Evolutionary conservation across 2,329 filamentous ascomycete species (phyloP).

Genomic region (Calonectria multiphialidica): DNA sequence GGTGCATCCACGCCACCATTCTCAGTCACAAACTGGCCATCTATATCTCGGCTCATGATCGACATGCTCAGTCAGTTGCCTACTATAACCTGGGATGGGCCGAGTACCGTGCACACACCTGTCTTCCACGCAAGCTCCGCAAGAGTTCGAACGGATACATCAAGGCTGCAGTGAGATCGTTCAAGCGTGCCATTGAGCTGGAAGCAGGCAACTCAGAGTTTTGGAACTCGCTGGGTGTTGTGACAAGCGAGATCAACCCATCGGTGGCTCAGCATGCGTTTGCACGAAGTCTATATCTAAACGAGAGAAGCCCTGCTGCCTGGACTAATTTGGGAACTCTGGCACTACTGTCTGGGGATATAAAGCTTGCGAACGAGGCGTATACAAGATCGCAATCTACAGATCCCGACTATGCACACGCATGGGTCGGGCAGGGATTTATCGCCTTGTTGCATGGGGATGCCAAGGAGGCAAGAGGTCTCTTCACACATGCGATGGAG

Average conservation of each 20-base stretch:
- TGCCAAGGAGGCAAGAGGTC: constrained; percentile 79
- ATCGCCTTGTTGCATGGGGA: constrained; percentile 84
- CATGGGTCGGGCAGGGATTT: constrained; percentile 94
- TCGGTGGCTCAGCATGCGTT: constrained; percentile 94
- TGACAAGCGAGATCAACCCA: constrained; percentile 87
- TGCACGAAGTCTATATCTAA: constrained; percentile 90
- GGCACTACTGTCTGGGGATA: constrained; percentile 86
- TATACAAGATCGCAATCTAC: constrained; percentile 93
- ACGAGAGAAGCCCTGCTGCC: constrained; percentile 84
- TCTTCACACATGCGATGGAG: constrained; percentile 95
- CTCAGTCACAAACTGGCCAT: constrained; percentile 91
- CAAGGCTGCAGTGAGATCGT: constrained; percentile 86
- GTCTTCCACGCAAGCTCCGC: constrained; percentile 63
- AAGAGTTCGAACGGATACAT: constrained; percentile 77
- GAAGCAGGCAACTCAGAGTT: constrained; percentile 96
- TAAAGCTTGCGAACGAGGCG: constrained; percentile 87
- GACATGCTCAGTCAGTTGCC: constrained; percentile 92
- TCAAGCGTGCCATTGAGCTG: constrained; percentile 95
- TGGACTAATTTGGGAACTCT: constrained; percentile 95
- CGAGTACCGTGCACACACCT: constrained; percentile 84
- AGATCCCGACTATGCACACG: constrained; percentile 92
- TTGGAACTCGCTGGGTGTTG: constrained; percentile 96
- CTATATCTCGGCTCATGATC: constrained; percentile 76
- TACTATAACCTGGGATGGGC: constrained; percentile 98
- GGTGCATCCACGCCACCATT: constrained; percentile 78